Conservation (phyloP, 768 basidiomycete species). For the Leccinum rimulosum region DNA sequence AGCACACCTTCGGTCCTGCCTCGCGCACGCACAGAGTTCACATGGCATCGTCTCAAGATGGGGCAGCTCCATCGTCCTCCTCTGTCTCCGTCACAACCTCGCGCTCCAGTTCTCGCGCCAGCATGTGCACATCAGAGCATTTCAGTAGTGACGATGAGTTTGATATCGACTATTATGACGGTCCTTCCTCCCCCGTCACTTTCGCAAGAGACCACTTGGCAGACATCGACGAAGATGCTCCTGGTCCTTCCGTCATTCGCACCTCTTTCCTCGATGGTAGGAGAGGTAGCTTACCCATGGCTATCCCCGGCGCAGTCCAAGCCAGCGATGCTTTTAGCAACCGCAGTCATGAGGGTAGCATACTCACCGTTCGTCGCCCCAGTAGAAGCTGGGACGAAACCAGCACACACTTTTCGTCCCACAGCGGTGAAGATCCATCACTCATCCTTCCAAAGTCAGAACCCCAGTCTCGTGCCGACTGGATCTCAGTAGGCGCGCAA, state of each 20-base stretch:
- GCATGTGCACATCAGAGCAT: constrained; percentile 35
- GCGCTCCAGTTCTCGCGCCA: constrained; percentile 33
- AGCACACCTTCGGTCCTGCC: constrained; percentile 48
- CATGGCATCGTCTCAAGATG: constrained; percentile 23
- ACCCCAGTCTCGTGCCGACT: constrained; percentile 42
- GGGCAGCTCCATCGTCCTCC: constrained; percentile 39
- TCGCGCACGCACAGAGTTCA: constrained; percentile 27
- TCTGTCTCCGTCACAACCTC: constrained; percentile 42
- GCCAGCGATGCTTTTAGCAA: constrained; percentile 23
- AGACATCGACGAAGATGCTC: constrained; percentile 32
- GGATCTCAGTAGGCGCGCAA: constrained; percentile 50
- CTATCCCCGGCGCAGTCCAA: constrained; percentile 43
- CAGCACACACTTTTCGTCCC: constrained; percentile 19
- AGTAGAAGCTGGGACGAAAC: constrained; percentile 61
- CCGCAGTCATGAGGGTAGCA: constrained; percentile 56
- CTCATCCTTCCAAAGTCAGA: constrained; percentile 48
- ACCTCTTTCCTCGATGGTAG: constrained; percentile 28
- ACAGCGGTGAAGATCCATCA: constrained; percentile 19
- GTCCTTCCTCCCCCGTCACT: constrained; percentile 36
- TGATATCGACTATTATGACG: constrained; percentile 39
- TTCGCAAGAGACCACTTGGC: constrained; percentile 42
- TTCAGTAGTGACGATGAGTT: constrained; percentile 50
- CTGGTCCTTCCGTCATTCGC: constrained; percentile 26
- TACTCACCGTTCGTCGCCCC: constrained; percentile 56
- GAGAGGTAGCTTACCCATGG: constrained; percentile 61